Base-by-base conservation (phyloP, 305 asterid genomes). In the Rubia peregrina region DNA sequence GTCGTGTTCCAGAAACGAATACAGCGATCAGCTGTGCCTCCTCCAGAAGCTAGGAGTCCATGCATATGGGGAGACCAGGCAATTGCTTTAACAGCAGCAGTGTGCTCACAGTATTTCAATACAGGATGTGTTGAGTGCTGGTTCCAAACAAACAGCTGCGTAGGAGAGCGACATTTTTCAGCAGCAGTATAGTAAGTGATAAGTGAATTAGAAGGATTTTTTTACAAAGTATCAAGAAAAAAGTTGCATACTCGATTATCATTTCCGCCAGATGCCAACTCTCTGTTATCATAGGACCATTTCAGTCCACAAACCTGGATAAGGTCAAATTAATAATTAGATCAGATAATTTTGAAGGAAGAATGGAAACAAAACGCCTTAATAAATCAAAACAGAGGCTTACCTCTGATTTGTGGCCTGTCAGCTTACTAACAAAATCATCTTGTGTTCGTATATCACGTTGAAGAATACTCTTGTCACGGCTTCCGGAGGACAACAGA, bases 21-120 rank as follows among this genome's bases (percentile, higher is more conserved):
- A 87, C 98, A 89, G 68, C 98, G 76, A 76, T 94, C 98, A 67
- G 97, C 98, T 43, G 98, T 94, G 51, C 97, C 98, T 60, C 98
- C 98, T 9, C 97, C 98, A 56, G 97, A 91, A 71, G 98, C 98
- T 59, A 94, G 96, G 72, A 91, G 96, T 16, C 97, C 98, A 68
- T 94, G 92, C 72, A 89, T 87, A 85, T 94, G 98, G 57, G 98
- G 97, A 9, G 97, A 94, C 98, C 98, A 94, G 30, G 98, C 94
- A 78, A 91, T 94, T 65, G 98, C 98, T 82, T 94, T 94, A 16
- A 94, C 98, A 73, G 97, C 98, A 59, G 97, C 98, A 71, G 95
- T 91, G 81, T 94, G 98, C 83, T 89, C 98, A 69, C 92, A 85
- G 75, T 88, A 91, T 81, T 88, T 94, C 46, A 89, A 78, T 61